A percentile compares a stretch with the other conserved stretches of the same genome.
Conservation (phyloP, 306 rosid species). For the Benincasa hispida region DNA sequence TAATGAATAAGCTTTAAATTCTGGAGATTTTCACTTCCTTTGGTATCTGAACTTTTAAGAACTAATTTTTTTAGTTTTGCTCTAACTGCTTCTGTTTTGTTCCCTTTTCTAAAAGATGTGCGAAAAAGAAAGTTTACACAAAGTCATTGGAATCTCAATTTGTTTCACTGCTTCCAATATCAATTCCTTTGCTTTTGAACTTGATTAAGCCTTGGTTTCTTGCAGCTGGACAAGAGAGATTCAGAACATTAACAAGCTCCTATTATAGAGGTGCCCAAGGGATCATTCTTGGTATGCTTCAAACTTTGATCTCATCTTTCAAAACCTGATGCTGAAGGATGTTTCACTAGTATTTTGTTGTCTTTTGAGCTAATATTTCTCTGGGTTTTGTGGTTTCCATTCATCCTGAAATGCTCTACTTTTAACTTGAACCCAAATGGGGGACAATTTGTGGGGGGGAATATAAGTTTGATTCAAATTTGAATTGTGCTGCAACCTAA, state of each 20-base stretch:
- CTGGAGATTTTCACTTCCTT: neutral
- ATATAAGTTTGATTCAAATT: neutral
- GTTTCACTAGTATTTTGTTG: neutral
- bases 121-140: neutral
- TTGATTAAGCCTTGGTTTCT: conserved; percentile 8
- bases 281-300: conserved; percentile 72
- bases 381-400: neutral
- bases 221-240: conserved; percentile 98
- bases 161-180: neutral
- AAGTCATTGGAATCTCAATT: neutral
- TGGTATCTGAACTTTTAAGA: neutral
- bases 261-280: conserved; percentile 96
- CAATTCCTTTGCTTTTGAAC: neutral
- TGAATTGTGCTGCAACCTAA: neutral
- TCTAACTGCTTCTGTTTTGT: neutral
- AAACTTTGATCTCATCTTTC: neutral
- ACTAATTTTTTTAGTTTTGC: neutral
- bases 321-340: neutral
- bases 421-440: neutral
- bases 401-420: neutral
- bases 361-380: neutral
- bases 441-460: neutral
- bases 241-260: conserved; percentile 85
- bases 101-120: neutral
- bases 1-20: conserved; percentile 10